A percentile compares a stretch with the other conserved stretches of the same genome.
Conservation (phyloP, 208 protist species). For the Leishmania aethiopica region DNA sequence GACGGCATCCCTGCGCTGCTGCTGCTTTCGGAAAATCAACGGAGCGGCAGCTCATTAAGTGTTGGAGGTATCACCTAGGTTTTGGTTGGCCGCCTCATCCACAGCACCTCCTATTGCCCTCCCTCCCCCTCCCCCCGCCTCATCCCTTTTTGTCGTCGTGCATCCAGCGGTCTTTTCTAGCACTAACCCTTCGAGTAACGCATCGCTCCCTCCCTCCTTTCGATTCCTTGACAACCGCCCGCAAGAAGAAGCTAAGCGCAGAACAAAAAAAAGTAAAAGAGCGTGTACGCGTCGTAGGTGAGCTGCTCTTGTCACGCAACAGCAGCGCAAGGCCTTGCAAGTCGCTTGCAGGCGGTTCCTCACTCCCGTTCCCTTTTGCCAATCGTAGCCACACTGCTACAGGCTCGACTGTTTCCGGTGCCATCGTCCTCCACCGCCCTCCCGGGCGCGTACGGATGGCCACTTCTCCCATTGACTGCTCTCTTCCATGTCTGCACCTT, state of each 20-base stretch:
- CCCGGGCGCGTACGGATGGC: not conserved
- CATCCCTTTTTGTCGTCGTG: not conserved
- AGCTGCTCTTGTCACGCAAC: not conserved
- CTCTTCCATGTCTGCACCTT: not conserved
- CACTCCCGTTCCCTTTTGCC: not conserved
- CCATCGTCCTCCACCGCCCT: not conserved
- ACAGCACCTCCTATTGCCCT: not conserved
- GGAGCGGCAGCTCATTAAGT: not conserved
- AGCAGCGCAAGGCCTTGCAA: not conserved
- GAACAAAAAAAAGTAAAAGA: not conserved
- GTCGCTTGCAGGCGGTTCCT: not conserved
- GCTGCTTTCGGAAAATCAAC: not conserved
- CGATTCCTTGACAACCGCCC: not conserved
- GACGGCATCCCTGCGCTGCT: not conserved
- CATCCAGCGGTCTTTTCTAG: not conserved
- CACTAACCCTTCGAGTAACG: slow-evolving; percentile 7
- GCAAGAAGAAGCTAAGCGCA: not conserved
- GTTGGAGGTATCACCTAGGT: not conserved
- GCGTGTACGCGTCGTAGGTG: not conserved
- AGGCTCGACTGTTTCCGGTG: not conserved
- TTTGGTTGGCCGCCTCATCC: not conserved
- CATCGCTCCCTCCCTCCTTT: not conserved
- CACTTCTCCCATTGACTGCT: not conserved
- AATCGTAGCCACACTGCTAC: not conserved
- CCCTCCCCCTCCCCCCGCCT: not conserved